These are phyloP conservation scores for Glycine latifolia DNA, from an alignment of 306 rosid species.

Conservation along the genomic window DNA sequence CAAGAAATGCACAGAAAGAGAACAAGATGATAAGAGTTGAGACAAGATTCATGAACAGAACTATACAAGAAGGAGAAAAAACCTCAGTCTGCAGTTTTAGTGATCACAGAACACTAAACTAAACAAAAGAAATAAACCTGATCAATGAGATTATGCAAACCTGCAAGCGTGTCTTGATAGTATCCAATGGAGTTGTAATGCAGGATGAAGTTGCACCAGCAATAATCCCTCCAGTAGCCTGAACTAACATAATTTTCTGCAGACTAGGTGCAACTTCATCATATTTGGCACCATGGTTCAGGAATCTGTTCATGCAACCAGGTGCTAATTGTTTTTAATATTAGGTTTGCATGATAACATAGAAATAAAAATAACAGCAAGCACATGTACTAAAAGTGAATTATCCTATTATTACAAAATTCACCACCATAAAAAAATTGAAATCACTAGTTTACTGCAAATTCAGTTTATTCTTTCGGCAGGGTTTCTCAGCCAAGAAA, in stretches of 20 bases:
- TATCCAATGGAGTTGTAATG: constrained; percentile 91
- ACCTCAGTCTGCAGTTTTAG: not conserved
- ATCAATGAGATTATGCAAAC: constrained; percentile 49
- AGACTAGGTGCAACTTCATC: constrained; percentile 58
- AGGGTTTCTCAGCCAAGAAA: constrained; percentile 23
- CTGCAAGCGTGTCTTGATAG: constrained; percentile 98
- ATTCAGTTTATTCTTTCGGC: constrained; percentile 34
- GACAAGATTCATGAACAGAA: not conserved
- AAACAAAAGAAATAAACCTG: constrained; percentile 27
- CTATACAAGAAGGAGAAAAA: not conserved
- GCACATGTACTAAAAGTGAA: constrained; percentile 17
- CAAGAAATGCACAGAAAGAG: constrained; percentile 21
- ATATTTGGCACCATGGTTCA: constrained; percentile 53
- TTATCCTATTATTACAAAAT: constrained; percentile 23
- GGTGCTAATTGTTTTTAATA: constrained; percentile 22
- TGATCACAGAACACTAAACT: constrained; percentile 27
- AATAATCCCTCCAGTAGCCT: constrained; percentile 84
- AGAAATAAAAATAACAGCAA: constrained; percentile 19
- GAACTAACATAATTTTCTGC: constrained; percentile 74
- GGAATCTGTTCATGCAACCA: constrained; percentile 56
- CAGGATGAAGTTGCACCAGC: constrained; percentile 94
- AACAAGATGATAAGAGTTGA: too few relatives aligned
- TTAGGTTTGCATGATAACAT: constrained; percentile 15
- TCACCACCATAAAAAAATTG: not conserved
- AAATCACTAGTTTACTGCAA: constrained; percentile 24